A percentile compares a stretch with the other conserved stretches of the same genome.
Evolutionary conservation across 2,329 filamentous ascomycete species (phyloP).

Genomic region (Sclerotinia subarctica): DNA sequence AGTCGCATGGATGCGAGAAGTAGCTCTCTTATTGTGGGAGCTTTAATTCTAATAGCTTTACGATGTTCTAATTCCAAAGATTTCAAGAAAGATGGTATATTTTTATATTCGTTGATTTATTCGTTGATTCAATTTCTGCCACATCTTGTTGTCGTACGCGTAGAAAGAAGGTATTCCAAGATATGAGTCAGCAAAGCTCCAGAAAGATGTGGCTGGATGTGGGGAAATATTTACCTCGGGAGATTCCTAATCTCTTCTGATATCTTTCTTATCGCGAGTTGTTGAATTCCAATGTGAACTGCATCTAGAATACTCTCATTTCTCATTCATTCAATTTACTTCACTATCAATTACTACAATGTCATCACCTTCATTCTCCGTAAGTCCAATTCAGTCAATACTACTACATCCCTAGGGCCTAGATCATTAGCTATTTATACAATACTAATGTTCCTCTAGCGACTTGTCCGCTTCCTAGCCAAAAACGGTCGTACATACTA

Average conservation of each 20-base stretch:
- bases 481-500: constrained; percentile 68
- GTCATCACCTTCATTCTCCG: constrained; percentile 44
- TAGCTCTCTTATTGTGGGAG: too few species aligned
- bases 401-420: not conserved
- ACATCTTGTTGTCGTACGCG: too few species aligned
- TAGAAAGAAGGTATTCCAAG: too few species aligned
- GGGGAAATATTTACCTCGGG: constrained; percentile 3
- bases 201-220: not conserved
- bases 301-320: not conserved
- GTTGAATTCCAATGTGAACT: not conserved
- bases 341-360: constrained; percentile 31
- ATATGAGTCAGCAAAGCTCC: not conserved
- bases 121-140: too few species aligned
- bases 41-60: too few species aligned
- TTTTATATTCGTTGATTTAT: too few species aligned
- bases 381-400: constrained; percentile 35
- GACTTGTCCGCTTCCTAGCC: constrained; percentile 70
- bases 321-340: not conserved
- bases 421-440: not conserved
- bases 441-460: constrained; percentile 43
- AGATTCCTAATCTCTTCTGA: not conserved
- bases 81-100: too few species aligned
- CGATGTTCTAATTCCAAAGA: too few species aligned
- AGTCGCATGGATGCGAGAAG: too few species aligned
- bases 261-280: not conserved